A percentile compares a stretch with the other conserved stretches of the same genome.
Evolutionary conservation across 306 rosid genomes (phyloP).

Genomic region (Fragaria vesca): DNA sequence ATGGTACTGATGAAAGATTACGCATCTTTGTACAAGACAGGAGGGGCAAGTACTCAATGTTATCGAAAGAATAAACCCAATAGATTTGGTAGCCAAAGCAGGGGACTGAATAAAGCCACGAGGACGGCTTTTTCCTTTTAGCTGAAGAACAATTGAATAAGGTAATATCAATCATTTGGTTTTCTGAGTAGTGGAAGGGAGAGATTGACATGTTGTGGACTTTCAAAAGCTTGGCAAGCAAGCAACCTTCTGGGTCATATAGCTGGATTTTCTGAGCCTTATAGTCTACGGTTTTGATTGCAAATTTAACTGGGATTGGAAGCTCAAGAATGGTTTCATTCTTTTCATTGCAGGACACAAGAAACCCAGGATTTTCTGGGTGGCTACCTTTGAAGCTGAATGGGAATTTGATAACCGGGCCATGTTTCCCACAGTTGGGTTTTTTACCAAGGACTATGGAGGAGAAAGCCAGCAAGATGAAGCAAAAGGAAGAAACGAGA

Average conservation of each 20-base stretch:
- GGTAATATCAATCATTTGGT: accelerated
- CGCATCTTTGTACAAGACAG: slow-evolving; percentile 28
- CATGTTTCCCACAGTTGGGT: slow-evolving; percentile 12
- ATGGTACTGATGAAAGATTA: slow-evolving; percentile 7
- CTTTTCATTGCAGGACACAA: slow-evolving; percentile 22
- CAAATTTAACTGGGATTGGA: slow-evolving; percentile 24
- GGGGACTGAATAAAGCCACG: not conserved
- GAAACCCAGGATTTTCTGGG: slow-evolving; percentile 25
- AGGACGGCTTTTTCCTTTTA: not conserved
- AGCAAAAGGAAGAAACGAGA: too few relatives aligned
- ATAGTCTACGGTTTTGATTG: slow-evolving; percentile 28
- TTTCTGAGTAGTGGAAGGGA: slow-evolving; percentile 3
- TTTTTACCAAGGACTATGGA: slow-evolving; percentile 1
- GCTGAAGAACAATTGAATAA: slow-evolving; percentile 31
- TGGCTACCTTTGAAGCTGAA: slow-evolving; percentile 30
- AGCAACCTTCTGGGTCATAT: not conserved
- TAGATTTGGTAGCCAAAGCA: slow-evolving; percentile 14
- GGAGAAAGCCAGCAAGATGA: not conserved
- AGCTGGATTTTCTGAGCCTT: slow-evolving; percentile 20
- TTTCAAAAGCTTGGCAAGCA: not conserved
- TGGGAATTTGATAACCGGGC: slow-evolving; percentile 29
- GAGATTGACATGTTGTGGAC: slow-evolving; percentile 19
- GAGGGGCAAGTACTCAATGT: not conserved
- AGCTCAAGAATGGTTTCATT: slow-evolving; percentile 28
- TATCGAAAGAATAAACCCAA: accelerated